phyloP scores from a whole-genome alignment of 2,329 filamentous ascomycete genomes.

The Aciculosporium take region DNA sequence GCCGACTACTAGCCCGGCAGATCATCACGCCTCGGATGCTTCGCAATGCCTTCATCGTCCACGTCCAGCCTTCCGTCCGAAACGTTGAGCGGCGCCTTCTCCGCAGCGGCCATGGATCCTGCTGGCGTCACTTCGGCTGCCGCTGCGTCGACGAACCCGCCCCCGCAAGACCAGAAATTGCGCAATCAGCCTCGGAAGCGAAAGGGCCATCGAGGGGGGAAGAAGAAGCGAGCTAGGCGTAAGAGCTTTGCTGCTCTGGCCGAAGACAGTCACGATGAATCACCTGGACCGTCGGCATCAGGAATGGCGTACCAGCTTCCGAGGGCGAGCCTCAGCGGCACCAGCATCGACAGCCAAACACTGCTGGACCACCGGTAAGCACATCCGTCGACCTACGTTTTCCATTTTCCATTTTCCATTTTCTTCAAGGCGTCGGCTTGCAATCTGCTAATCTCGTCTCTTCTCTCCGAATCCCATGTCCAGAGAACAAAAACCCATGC shows the following conservation, averaged over 20 bases:
- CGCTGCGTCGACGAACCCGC: conserved; percentile 1
- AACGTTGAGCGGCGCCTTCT: conserved; percentile 11
- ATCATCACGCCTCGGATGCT: neutral
- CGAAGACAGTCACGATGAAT: conserved; percentile 35
- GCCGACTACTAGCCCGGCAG: neutral
- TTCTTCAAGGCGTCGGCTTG: neutral
- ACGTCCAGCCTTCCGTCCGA: conserved; percentile 22
- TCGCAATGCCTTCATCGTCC: neutral
- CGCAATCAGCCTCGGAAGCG: conserved; percentile 35
- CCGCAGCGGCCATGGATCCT: conserved; percentile 6
- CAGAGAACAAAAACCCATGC: conserved; percentile 46
- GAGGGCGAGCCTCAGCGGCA: conserved; percentile 54
- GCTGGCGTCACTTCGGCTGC: conserved; percentile 6
- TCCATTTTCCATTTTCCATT: neutral
- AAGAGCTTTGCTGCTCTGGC: conserved; percentile 64
- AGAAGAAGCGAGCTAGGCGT: conserved; percentile 60
- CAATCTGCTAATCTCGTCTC: neutral
- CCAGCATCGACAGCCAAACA: conserved; percentile 78
- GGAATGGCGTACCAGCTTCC: conserved; percentile 39
- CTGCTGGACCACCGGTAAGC: conserved; percentile 71
- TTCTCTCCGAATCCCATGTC: neutral
- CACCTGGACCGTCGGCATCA: conserved; percentile 19
- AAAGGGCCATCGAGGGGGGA: conserved; percentile 61
- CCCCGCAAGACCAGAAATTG: conserved; percentile 7
- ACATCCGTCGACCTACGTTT: neutral